These are phyloP conservation scores for Leishmania arabica DNA, from an alignment of 208 protist genomes.

Conservation along the genomic window DNA sequence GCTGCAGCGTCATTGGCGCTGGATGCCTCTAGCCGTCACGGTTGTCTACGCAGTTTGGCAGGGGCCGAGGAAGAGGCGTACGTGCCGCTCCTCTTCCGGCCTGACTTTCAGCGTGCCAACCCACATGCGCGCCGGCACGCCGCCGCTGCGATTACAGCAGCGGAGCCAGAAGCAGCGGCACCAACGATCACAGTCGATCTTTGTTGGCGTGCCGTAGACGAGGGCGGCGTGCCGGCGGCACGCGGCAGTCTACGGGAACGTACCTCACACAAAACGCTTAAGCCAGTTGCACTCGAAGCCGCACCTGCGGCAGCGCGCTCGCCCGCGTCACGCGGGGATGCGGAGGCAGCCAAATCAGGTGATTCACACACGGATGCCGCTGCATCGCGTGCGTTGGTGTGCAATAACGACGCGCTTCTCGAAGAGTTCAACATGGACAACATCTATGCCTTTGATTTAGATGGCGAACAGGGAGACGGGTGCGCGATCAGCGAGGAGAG, in stretches of 20 bases:
- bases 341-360: background rate
- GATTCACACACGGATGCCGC: too few relatives aligned
- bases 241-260: background rate
- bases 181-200: background rate
- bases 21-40: background rate
- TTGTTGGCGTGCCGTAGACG: too few relatives aligned
- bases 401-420: background rate
- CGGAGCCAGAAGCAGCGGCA: background rate
- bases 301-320: background rate
- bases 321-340: background rate
- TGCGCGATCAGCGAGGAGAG: background rate
- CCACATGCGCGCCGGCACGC: conserved; percentile 1
- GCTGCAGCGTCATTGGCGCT: background rate
- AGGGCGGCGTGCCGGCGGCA: background rate
- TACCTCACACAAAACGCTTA: background rate
- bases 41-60: background rate
- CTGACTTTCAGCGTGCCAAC: conserved; percentile 11
- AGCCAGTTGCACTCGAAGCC: background rate
- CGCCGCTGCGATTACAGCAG: background rate
- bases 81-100: conserved; percentile 31
- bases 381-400: background rate
- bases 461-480: background rate
- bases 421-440: background rate
- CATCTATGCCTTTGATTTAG: background rate
- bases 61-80: background rate